Evolutionary conservation across 345 rosid species (phyloP).

Genomic region (Citrus hindsii): DNA sequence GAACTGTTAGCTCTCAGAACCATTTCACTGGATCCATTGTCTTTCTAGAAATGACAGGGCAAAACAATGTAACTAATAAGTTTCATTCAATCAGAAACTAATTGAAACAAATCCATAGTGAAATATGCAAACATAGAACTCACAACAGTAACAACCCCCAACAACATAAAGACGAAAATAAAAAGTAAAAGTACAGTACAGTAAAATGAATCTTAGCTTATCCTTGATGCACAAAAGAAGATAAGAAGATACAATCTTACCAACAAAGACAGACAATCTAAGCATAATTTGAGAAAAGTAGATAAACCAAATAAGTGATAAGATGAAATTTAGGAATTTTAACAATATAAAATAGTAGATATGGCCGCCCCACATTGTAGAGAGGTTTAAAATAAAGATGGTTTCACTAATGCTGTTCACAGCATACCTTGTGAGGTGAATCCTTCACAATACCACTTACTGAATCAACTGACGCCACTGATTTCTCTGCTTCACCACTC

Average conservation of each 20-base stretch:
- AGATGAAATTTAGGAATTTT: neutral
- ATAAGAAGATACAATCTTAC: neutral
- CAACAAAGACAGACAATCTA: neutral
- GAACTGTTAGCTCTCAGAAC: neutral
- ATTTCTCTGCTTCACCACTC: conserved; percentile 70
- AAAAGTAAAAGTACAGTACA: neutral
- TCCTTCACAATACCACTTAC: conserved; percentile 53
- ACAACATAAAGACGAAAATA: neutral
- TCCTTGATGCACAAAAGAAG: neutral
- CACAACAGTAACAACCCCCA: neutral
- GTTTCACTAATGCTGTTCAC: neutral
- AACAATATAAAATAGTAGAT: neutral
- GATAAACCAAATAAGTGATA: neutral
- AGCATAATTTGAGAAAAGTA: neutral
- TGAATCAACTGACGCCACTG: conserved; percentile 35
- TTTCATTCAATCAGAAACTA: neutral
- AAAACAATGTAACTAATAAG: neutral
- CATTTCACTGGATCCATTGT: neutral
- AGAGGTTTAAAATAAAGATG: neutral
- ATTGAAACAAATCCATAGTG: neutral
- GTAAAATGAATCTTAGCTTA: neutral
- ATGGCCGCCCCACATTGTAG: neutral
- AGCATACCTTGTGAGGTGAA: conserved; percentile 71
- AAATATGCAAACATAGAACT: neutral
- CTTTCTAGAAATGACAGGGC: neutral